Percentiles rank a stretch among this genome's conserved stretches.
Evolutionary conservation across 805 yeast species (phyloP).

Genomic region (Ogataea ramenticola): DNA sequence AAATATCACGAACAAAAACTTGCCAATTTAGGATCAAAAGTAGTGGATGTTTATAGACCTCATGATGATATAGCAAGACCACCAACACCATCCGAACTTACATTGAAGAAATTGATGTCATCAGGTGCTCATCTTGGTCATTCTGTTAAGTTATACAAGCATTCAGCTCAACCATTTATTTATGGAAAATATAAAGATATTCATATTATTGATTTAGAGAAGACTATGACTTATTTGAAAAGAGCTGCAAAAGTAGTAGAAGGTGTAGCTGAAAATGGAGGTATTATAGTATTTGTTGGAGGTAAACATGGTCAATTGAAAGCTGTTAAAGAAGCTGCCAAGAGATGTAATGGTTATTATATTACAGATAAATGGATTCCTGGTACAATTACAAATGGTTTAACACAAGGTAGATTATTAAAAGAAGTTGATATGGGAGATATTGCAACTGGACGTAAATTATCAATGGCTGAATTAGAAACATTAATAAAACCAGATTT

Average conservation of each 20-base stretch:
- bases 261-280: constrained; percentile 79
- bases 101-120: constrained; percentile 69
- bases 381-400: constrained; percentile 84
- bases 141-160: constrained; percentile 69
- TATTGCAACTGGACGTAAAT: constrained; percentile 51
- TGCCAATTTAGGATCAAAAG: constrained; percentile 56
- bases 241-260: constrained; percentile 82
- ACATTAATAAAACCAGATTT: constrained; percentile 79
- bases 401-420: constrained; percentile 50
- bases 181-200: constrained; percentile 88
- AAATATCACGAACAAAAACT: constrained; percentile 49
- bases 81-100: constrained; percentile 43
- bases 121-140: constrained; percentile 96
- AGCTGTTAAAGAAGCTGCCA: constrained; percentile 73
- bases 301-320: constrained; percentile 72
- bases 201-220: constrained; percentile 83
- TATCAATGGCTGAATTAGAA: constrained; percentile 41
- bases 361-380: constrained; percentile 88
- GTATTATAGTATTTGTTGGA: constrained; percentile 74
- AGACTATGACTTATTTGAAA: constrained; percentile 67
- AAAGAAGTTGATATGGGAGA: constrained; percentile 75
- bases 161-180: constrained; percentile 77
- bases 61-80: constrained; percentile 60
- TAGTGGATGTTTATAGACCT: constrained; percentile 63
- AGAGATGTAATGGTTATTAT: constrained; percentile 69